Percentiles rank a stretch among this genome's conserved stretches.
Evolutionary conservation across 2,329 filamentous ascomycete genomes (phyloP).

Genomic region (Xylariales sp.): DNA sequence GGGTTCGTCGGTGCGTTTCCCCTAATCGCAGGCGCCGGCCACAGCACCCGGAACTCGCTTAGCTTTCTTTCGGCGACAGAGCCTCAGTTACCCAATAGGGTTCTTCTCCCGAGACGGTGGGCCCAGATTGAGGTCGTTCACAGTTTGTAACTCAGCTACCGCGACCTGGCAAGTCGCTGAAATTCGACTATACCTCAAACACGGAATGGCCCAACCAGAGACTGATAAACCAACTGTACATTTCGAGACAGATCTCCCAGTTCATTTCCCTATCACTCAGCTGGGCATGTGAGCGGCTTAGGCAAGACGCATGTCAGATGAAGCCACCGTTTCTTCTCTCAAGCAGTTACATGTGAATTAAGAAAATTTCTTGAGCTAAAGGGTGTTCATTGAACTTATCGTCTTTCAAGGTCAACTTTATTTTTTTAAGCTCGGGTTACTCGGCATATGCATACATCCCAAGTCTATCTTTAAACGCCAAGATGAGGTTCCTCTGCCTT

Average conservation of each 20-base stretch:
- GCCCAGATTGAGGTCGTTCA: not conserved
- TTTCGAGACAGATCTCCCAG: no score
- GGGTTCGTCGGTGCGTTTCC: slow-evolving; percentile 5
- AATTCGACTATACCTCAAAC: slow-evolving; percentile 5
- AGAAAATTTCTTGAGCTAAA: no score
- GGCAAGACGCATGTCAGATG: not conserved
- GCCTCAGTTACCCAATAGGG: slow-evolving; percentile 7
- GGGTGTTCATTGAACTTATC: no score
- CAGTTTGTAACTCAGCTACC: not conserved
- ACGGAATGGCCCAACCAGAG: slow-evolving; percentile 3
- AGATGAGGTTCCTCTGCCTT: slow-evolving; percentile 53
- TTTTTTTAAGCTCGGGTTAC: slow-evolving; percentile 5
- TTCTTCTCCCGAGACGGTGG: not conserved
- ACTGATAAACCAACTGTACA: no score
- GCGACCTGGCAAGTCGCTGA: not conserved
- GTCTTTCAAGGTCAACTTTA: no score
- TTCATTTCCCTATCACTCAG: no score
- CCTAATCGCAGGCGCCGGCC: slow-evolving; percentile 7
- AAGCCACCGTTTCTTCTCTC: not conserved
- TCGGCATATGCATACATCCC: slow-evolving; percentile 5
- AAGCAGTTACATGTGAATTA: slow-evolving; percentile 1
- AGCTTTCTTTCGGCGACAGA: slow-evolving; percentile 5
- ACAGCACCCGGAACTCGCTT: slow-evolving; percentile 1
- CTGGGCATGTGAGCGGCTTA: not conserved
- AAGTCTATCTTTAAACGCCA: slow-evolving; percentile 15